Base-by-base conservation (phyloP, 1,284 basidiomycete species). In the Inonotus hispidus region DNA sequence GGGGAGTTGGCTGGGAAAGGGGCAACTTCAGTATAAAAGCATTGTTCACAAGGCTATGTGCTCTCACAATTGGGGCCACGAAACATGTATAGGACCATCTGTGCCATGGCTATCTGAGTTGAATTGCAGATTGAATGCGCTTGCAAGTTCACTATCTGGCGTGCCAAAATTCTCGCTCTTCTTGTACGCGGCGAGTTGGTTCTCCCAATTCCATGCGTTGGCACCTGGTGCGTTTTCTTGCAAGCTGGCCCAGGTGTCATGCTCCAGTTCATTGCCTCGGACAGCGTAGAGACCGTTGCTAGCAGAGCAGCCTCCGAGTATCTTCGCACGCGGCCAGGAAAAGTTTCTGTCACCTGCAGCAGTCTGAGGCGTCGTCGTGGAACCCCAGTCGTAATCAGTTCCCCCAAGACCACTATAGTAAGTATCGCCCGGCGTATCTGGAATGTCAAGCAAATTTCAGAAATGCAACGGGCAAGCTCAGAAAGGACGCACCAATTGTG, bases 211-310 rank as follows among this genome's bases (percentile, higher is more conserved):
- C 85, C 85, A 87, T 23, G 71, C 68, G n/a, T 66, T 56, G n/a
- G 67, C 66, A 49, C 68, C 69, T 53, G 73, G 71, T 59, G 73
- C 66, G 0, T 68, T 64, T 3, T 70, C 69, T 58, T 80, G 72
- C 63, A 85, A 68, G 14, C 71, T 67, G 8, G 79, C 73, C 82
- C 82, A 85, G 1, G 81, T 74, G 66, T 85, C 78, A 66, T 85
- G 73, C 68, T 87, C 84, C 57, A 76, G 65, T 46, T 78, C 65
- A 29, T 79, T 77, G 7, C 82, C 82, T 1, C 82, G 77, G 56
- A 84, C 76, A 55, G 82, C 77, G 73, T 88, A 91, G 73, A 89
- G 77, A 59, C 86, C 89, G 72, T 91, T 91, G 62, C 88, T 78
- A 5, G 87, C 85, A 41, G 82, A 78, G 3, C 80, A 87, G 19